These are phyloP conservation scores for Pyrus hybrid DNA, from an alignment of 331 rosid genomes.

Conservation along the genomic window DNA sequence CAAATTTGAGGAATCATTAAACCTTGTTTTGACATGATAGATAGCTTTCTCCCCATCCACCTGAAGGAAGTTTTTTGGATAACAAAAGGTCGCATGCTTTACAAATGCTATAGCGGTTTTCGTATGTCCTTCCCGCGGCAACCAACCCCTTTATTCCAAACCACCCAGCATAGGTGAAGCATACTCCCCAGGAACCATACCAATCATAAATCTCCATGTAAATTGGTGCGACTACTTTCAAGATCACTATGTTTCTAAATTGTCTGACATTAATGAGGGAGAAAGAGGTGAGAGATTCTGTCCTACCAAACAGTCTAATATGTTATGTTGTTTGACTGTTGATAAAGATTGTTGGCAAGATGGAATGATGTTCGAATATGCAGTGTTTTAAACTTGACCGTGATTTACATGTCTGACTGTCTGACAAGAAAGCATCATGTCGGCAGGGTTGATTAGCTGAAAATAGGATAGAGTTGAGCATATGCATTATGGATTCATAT, in stretches of 20 bases:
- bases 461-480: background rate
- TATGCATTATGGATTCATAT: background rate
- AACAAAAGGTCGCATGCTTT: slow-evolving; percentile 30
- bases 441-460: slow-evolving; percentile 30
- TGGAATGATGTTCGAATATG: background rate
- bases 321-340: background rate
- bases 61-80: slow-evolving; percentile 29
- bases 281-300: background rate
- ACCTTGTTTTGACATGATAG: slow-evolving; percentile 23
- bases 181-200: slow-evolving; percentile 36
- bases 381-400: background rate
- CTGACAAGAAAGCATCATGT: background rate
- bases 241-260: background rate
- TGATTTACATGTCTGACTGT: too few species aligned
- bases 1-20: background rate
- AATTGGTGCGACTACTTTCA: background rate
- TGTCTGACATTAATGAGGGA: background rate
- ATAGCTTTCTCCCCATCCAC: slow-evolving; percentile 38
- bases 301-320: background rate
- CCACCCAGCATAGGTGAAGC: slow-evolving; percentile 39
- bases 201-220: slow-evolving; percentile 4
- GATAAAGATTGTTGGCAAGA: background rate
- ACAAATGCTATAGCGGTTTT: slow-evolving; percentile 12
- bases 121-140: slow-evolving; percentile 28
- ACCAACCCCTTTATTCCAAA: slow-evolving; percentile 27